Percentiles rank a stretch among this genome's conserved stretches.
Conservation (phyloP, 331 rosid genomes). For the Saraca asoca region DNA sequence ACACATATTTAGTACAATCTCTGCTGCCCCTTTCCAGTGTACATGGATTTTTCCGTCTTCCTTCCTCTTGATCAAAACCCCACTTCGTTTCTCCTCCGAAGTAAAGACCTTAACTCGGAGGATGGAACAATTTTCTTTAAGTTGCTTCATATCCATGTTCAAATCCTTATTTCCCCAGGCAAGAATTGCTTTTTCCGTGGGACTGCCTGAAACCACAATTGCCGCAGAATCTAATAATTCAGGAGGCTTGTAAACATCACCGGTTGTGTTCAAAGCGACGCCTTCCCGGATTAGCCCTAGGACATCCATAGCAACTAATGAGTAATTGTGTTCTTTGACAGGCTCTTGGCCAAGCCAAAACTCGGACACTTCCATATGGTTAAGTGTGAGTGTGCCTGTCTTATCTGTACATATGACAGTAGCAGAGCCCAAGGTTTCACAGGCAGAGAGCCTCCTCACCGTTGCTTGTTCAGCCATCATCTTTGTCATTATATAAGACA, state of each 20-base stretch:
- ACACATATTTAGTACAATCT: conserved; percentile 78
- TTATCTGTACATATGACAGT: conserved; percentile 85
- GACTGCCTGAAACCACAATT: conserved; percentile 81
- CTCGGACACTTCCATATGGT: conserved; percentile 73
- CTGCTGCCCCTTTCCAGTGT: conserved; percentile 96
- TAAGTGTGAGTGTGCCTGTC: conserved; percentile 79
- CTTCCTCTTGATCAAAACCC: conserved; percentile 54
- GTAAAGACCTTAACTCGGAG: conserved; percentile 79
- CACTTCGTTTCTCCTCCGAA: conserved; percentile 85
- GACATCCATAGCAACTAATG: too few species aligned
- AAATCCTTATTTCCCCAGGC: conserved; percentile 65
- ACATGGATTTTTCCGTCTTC: conserved; percentile 49
- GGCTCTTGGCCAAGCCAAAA: conserved; percentile 73
- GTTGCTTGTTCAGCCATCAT: conserved; percentile 90
- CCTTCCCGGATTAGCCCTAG: conserved; percentile 59
- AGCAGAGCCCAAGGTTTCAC: conserved; percentile 93
- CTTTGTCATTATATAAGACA: conserved; percentile 91
- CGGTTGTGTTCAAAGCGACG: conserved; percentile 73
- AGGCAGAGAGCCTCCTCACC: conserved; percentile 89
- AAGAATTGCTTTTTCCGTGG: conserved; percentile 83
- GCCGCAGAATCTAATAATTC: too few species aligned
- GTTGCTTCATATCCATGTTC: conserved; percentile 63
- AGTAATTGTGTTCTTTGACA: too few species aligned
- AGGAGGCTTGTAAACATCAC: too few species aligned
- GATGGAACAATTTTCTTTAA: conserved; percentile 48